phyloP scores from a whole-genome alignment of 306 rosid species.

The Medicago lupulina region DNA sequence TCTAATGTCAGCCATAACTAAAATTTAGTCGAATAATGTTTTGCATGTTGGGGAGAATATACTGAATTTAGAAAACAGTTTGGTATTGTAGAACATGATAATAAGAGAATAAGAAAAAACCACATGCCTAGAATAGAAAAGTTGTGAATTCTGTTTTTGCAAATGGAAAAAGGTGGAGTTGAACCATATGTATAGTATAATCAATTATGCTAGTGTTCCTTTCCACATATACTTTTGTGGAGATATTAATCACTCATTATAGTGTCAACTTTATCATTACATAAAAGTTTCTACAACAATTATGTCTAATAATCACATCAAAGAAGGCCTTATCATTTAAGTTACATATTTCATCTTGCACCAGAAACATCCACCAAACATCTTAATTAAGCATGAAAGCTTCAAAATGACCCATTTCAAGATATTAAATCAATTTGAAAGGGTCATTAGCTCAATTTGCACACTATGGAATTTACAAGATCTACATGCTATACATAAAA shows the following conservation, averaged over 20 bases:
- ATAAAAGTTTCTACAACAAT: constrained; percentile 10
- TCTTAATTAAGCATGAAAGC: constrained; percentile 27
- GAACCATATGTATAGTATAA: constrained; percentile 59
- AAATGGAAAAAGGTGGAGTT: constrained; percentile 52
- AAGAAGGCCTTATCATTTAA: constrained; percentile 20
- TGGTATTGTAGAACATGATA: constrained; percentile 78
- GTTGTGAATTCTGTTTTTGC: constrained; percentile 55
- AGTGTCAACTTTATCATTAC: background rate
- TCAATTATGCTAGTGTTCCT: too few relatives aligned
- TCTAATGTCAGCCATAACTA: constrained; percentile 63
- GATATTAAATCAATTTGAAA: constrained; percentile 44
- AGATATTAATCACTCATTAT: constrained; percentile 15
- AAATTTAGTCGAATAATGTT: constrained; percentile 56
- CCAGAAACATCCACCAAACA: constrained; percentile 27
- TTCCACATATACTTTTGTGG: background rate
- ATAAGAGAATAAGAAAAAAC: constrained; percentile 62
- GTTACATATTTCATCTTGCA: constrained; percentile 31
- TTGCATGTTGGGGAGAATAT: constrained; percentile 51
- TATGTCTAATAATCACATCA: constrained; percentile 24
- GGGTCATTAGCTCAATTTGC: constrained; percentile 41
- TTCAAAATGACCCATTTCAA: constrained; percentile 39
- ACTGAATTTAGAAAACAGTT: constrained; percentile 51
- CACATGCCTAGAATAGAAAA: constrained; percentile 58
- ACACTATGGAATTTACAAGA: constrained; percentile 61
- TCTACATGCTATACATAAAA: constrained; percentile 53